Conservation (phyloP, 129 eudicot species). For the Helichrysum umbraculigerum region DNA sequence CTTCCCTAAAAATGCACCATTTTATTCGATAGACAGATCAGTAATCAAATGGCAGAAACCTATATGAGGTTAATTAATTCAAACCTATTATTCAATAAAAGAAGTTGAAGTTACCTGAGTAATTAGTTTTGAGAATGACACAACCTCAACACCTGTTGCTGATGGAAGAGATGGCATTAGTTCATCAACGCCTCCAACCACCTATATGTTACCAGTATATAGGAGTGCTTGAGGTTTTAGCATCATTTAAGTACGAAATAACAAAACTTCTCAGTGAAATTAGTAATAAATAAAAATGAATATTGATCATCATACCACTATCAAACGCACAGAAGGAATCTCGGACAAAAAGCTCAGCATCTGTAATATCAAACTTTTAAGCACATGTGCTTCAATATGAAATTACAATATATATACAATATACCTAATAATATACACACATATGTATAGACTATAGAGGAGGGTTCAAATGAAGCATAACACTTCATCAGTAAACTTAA, state of each 20-base stretch:
- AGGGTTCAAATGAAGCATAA: not conserved
- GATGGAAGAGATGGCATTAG: constrained; percentile 66
- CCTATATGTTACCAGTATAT: constrained; percentile 42
- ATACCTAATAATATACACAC: not conserved
- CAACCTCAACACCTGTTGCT: constrained; percentile 59
- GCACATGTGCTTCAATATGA: constrained; percentile 1
- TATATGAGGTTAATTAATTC: not conserved
- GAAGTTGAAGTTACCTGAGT: constrained; percentile 51
- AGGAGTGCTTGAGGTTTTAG: constrained; percentile 13
- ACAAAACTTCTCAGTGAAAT: not conserved
- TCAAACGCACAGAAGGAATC: constrained; percentile 77
- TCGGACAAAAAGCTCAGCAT: constrained; percentile 80
- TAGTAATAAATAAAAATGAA: constrained; percentile 7
- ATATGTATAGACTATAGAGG: not conserved
- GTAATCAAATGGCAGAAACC: constrained; percentile 16
- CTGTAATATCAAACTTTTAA: constrained; percentile 50
- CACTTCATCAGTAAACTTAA: not conserved
- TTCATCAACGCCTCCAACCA: constrained; percentile 84
- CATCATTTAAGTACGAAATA: not conserved
- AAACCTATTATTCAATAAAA: constrained; percentile 4
- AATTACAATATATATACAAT: not conserved
- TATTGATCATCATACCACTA: constrained; percentile 60
- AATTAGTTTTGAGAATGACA: constrained; percentile 68
- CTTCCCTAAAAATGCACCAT: constrained; percentile 55
- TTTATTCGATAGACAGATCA: not conserved